These are phyloP conservation scores for Ophiosphaerella korrae DNA, from an alignment of 2,329 filamentous ascomycete genomes.

Conservation along the genomic window DNA sequence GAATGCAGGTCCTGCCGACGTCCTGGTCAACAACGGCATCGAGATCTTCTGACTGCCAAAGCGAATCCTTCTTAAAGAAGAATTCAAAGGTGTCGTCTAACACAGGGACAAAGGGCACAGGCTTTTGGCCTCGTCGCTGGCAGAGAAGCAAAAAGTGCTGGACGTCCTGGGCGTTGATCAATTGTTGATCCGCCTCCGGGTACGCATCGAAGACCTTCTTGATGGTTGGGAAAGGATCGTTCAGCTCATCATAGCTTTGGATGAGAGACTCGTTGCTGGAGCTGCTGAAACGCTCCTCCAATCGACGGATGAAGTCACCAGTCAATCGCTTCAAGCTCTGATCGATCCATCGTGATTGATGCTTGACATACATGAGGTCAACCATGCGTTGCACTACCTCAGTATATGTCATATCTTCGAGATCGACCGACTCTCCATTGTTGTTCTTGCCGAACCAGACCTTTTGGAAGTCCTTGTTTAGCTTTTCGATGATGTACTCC, in stretches of 20 bases:
- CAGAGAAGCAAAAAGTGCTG: constrained; percentile 95
- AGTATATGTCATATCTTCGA: constrained; percentile 56
- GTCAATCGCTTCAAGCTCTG: constrained; percentile 80
- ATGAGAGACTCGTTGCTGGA: constrained; percentile 77
- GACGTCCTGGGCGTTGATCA: constrained; percentile 98
- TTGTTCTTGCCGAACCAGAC: constrained; percentile 55
- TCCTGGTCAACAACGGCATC: constrained; percentile 96
- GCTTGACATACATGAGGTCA: constrained; percentile 54
- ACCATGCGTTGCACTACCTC: constrained; percentile 54
- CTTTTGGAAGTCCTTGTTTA: constrained; percentile 57
- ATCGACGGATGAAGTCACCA: constrained; percentile 92
- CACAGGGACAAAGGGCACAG: constrained; percentile 92
- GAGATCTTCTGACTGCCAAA: constrained; percentile 98
- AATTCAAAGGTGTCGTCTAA: constrained; percentile 98
- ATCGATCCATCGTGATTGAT: constrained; percentile 54
- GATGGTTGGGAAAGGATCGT: constrained; percentile 78
- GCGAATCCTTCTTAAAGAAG: constrained; percentile 99
- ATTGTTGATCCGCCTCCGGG: constrained; percentile 83
- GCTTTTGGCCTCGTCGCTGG: constrained; percentile 91
- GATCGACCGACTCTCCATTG: constrained; percentile 50
- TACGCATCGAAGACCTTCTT: constrained; percentile 81
- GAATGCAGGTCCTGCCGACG: constrained; percentile 91
- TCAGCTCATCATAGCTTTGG: constrained; percentile 87
- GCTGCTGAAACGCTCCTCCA: constrained; percentile 94
- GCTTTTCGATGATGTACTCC: constrained; percentile 52